Conservation (phyloP, 108 stramenopile genomes). For the Cyclotella kingstonii region DNA sequence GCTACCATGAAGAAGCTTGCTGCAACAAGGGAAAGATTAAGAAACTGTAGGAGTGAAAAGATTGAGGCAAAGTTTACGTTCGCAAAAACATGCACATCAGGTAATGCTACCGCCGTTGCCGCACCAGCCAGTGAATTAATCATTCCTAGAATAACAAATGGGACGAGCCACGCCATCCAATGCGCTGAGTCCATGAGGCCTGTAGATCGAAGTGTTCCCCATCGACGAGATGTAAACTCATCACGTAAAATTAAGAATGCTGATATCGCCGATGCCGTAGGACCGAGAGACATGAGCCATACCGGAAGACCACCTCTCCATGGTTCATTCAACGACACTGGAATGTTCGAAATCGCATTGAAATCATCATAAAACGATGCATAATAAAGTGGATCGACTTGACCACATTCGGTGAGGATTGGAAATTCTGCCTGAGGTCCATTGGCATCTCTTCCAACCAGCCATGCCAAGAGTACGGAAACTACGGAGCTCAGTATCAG, state of each 20-base stretch:
- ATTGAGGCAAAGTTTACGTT: constrained; percentile 31
- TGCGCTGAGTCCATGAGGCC: constrained; percentile 43
- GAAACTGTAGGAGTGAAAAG: constrained; percentile 42
- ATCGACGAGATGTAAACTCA: constrained; percentile 43
- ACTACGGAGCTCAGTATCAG: constrained; percentile 31
- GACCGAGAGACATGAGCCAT: constrained; percentile 47
- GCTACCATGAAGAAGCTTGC: constrained; percentile 50
- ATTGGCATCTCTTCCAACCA: constrained; percentile 18
- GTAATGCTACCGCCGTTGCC: constrained; percentile 22
- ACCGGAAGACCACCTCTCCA: constrained; percentile 45
- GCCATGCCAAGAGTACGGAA: constrained; percentile 45
- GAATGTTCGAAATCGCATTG: constrained; percentile 4
- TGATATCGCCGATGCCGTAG: constrained; percentile 38
- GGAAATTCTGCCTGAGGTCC: constrained; percentile 28
- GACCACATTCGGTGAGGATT: constrained; percentile 43
- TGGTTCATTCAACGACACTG: constrained; percentile 42
- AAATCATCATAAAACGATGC: background rate
- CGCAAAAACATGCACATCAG: constrained; percentile 30
- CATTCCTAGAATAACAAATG: constrained; percentile 24
- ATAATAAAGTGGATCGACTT: constrained; percentile 28
- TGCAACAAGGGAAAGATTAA: constrained; percentile 42
- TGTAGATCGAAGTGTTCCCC: constrained; percentile 43
- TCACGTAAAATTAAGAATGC: constrained; percentile 40
- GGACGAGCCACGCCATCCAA: constrained; percentile 47
- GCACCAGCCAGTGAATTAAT: constrained; percentile 45